Conservation (phyloP, 768 basidiomycete genomes). For the Mycena metata region DNA sequence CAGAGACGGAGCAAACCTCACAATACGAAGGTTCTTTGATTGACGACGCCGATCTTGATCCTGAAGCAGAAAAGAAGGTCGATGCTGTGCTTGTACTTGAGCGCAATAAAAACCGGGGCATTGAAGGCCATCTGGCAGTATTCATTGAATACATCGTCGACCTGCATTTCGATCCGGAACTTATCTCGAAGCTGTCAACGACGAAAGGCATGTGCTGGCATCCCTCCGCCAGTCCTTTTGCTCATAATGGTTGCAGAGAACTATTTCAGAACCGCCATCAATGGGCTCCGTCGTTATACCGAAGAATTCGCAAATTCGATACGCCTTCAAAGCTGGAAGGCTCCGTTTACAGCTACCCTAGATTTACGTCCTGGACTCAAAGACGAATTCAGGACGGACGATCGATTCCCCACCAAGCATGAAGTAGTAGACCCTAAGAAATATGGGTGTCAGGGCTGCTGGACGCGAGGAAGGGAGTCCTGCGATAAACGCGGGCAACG, state of each 20-base stretch:
- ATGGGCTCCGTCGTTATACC: background rate
- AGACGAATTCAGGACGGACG: background rate
- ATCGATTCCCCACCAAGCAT: background rate
- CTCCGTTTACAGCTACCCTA: conserved; percentile 19
- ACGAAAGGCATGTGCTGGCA: background rate
- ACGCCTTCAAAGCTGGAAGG: background rate
- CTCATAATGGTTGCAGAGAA: background rate
- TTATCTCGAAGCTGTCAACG: background rate
- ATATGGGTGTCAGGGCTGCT: conserved; percentile 21
- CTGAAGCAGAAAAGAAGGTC: background rate
- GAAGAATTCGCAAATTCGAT: background rate
- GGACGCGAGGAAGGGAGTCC: conserved; percentile 17
- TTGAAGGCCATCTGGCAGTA: conserved; percentile 9
- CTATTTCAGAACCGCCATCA: conserved; percentile 2
- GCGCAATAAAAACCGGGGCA: background rate
- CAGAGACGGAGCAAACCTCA: background rate
- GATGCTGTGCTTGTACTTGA: background rate
- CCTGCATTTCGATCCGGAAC: background rate
- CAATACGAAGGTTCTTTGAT: conserved; percentile 5
- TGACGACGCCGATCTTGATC: background rate
- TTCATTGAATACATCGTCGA: conserved; percentile 15
- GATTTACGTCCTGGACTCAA: conserved; percentile 1
- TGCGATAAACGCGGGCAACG: conserved; percentile 4
- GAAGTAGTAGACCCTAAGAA: background rate
- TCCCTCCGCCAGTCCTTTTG: background rate